These are phyloP conservation scores for Jatropha podagrica DNA, from an alignment of 441 rosid genomes.

Conservation along the genomic window DNA sequence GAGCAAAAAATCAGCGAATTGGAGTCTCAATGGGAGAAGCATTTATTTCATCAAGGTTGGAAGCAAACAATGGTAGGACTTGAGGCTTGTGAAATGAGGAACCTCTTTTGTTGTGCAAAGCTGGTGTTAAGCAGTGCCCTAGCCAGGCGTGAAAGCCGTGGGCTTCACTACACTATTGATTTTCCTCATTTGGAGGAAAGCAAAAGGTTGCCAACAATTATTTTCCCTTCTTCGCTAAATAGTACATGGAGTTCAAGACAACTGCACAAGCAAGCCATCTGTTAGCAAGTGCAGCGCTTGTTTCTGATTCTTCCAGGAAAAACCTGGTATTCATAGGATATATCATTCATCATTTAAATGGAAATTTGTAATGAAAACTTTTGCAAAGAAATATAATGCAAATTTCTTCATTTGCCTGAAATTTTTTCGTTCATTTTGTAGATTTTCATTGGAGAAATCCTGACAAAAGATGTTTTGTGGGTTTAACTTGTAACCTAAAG, in stretches of 20 bases:
- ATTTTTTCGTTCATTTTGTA: background rate
- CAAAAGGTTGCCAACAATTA: slow-evolving; percentile 81
- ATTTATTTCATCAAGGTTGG: slow-evolving; percentile 83
- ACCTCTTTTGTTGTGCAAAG: slow-evolving; percentile 92
- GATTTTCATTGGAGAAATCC: background rate
- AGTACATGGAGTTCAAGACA: slow-evolving; percentile 82
- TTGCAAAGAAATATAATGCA: slow-evolving; percentile 16
- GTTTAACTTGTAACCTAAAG: background rate
- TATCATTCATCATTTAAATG: slow-evolving; percentile 12
- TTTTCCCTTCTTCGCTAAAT: slow-evolving; percentile 52
- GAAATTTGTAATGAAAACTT: slow-evolving; percentile 19
- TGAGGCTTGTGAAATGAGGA: slow-evolving; percentile 96
- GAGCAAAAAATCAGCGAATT: slow-evolving; percentile 54
- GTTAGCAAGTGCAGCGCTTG: slow-evolving; percentile 24
- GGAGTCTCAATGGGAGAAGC: slow-evolving; percentile 79
- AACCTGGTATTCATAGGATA: background rate
- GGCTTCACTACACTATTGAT: slow-evolving; percentile 85
- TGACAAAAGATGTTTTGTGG: background rate
- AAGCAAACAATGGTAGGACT: slow-evolving; percentile 78
- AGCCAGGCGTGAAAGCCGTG: slow-evolving; percentile 92
- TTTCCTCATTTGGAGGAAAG: slow-evolving; percentile 75
- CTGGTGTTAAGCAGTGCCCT: slow-evolving; percentile 90
- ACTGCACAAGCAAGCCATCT: slow-evolving; percentile 44
- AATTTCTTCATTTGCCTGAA: background rate
- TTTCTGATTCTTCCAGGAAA: slow-evolving; percentile 8